A percentile compares a stretch with the other conserved stretches of the same genome.
These are phyloP conservation scores for Xylaria sp. DNA, from an alignment of 2,329 filamentous ascomycete genomes.

Conservation along the genomic window DNA sequence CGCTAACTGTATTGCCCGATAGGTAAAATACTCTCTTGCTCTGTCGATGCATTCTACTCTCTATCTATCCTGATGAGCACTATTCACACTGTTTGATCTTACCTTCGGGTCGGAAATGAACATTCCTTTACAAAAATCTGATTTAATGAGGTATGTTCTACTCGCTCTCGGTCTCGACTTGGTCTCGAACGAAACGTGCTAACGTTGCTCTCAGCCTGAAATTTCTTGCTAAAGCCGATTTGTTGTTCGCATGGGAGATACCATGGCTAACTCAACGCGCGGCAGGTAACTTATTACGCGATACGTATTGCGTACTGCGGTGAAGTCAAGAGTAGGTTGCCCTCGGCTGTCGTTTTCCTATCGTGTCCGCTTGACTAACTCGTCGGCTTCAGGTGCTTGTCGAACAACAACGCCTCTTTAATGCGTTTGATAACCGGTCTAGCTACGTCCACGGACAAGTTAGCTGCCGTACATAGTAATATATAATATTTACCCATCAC, in stretches of 20 bases:
- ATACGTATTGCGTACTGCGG: neutral
- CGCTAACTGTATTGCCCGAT: conserved; percentile 25
- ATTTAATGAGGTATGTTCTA: conserved; percentile 35
- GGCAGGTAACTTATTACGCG: conserved; percentile 19
- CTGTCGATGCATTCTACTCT: neutral
- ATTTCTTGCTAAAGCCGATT: conserved; percentile 10
- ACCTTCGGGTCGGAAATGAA: conserved; percentile 34
- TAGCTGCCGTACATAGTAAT: conserved; percentile 1
- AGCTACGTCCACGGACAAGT: neutral
- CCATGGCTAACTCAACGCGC: conserved; percentile 6
- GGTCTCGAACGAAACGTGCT: conserved; percentile 14
- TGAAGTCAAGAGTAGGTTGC: conserved; percentile 10
- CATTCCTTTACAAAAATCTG: conserved; percentile 32
- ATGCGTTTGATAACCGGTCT: neutral
- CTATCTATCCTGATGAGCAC: conserved; percentile 32
- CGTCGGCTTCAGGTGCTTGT: neutral
- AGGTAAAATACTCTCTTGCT: conserved; percentile 21
- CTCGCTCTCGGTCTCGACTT: neutral
- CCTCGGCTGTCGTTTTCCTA: neutral
- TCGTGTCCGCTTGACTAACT: conserved; percentile 1
- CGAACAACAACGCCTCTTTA: neutral
- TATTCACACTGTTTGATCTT: conserved; percentile 39
- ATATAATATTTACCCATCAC: neutral
- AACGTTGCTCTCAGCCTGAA: conserved; percentile 28
- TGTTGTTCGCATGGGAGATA: conserved; percentile 2